These are phyloP conservation scores for Arachis hypogaea DNA, from an alignment of 306 rosid species.

Conservation along the genomic window DNA sequence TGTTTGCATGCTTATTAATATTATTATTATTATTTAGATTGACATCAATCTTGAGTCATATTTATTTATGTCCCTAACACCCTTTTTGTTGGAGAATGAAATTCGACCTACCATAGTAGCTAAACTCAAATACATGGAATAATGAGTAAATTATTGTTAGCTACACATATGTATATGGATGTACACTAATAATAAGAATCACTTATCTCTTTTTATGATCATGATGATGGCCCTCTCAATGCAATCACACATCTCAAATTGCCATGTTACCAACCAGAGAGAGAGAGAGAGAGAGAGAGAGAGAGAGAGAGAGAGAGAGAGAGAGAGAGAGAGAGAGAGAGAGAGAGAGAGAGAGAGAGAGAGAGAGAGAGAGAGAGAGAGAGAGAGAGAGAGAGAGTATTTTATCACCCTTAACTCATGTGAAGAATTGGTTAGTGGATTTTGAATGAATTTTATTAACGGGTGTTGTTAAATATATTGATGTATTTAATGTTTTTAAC, in stretches of 20 bases:
- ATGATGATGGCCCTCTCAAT: conserved; percentile 1
- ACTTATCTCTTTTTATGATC: conserved; percentile 33
- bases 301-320: no score
- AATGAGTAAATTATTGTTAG: neutral
- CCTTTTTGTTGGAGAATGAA: conserved; percentile 27
- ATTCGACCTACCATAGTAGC: conserved; percentile 22
- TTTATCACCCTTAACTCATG: no score
- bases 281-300: no score
- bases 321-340: no score
- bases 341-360: no score
- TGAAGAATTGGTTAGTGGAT: no score
- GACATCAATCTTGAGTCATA: conserved; percentile 21
- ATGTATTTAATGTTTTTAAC: no score
- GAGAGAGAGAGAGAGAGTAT: no score
- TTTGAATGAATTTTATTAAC: no score
- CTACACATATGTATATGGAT: neutral
- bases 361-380: no score
- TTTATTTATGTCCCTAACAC: conserved; percentile 7
- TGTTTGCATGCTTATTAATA: conserved; percentile 2
- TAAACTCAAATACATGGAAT: neutral
- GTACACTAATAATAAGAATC: conserved; percentile 8
- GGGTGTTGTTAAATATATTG: no score
- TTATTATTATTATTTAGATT: conserved; percentile 14
- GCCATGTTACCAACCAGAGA: conserved; percentile 31
- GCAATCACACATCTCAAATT: conserved; percentile 25